phyloP scores from a whole-genome alignment of 2,329 filamentous ascomycete genomes.

The Xylaria multiplex region DNA sequence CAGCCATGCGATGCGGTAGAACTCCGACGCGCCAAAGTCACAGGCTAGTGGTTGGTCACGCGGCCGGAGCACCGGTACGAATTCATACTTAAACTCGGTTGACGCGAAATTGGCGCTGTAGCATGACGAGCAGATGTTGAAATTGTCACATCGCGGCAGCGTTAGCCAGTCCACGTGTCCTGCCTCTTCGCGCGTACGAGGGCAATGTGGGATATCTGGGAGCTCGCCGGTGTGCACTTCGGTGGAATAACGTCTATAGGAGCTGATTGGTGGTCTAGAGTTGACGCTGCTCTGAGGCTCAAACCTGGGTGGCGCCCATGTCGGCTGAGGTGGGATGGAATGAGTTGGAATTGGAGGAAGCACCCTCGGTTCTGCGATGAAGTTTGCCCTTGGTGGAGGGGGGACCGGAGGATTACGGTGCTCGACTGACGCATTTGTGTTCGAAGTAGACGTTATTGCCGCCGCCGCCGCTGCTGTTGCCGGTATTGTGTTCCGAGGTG shows the following conservation, averaged over 20 bases:
- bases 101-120: conserved; percentile 74
- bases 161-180: conserved; percentile 84
- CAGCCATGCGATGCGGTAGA: conserved; percentile 87
- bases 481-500: conserved; percentile 38
- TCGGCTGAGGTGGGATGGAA: conserved; percentile 43
- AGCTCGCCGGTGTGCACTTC: conserved; percentile 57
- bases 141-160: conserved; percentile 73
- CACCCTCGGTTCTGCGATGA: conserved; percentile 38
- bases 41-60: conserved; percentile 72
- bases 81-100: conserved; percentile 73
- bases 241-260: conserved; percentile 66
- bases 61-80: conserved; percentile 69
- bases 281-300: conserved; percentile 49
- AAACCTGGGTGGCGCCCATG: conserved; percentile 60
- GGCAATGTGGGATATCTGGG: conserved; percentile 72
- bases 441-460: conserved; percentile 15
- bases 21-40: conserved; percentile 79
- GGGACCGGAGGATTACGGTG: conserved; percentile 33
- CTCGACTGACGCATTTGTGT: conserved; percentile 25
- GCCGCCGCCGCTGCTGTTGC: conserved; percentile 31
- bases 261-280: conserved; percentile 57
- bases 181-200: conserved; percentile 68
- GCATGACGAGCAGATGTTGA: conserved; percentile 86
- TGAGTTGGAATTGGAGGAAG: conserved; percentile 40
- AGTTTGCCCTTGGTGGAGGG: conserved; percentile 35